A percentile compares a stretch with the other conserved stretches of the same genome.
Conservation (phyloP, 345 rosid species). For the Excoecaria agallocha region DNA sequence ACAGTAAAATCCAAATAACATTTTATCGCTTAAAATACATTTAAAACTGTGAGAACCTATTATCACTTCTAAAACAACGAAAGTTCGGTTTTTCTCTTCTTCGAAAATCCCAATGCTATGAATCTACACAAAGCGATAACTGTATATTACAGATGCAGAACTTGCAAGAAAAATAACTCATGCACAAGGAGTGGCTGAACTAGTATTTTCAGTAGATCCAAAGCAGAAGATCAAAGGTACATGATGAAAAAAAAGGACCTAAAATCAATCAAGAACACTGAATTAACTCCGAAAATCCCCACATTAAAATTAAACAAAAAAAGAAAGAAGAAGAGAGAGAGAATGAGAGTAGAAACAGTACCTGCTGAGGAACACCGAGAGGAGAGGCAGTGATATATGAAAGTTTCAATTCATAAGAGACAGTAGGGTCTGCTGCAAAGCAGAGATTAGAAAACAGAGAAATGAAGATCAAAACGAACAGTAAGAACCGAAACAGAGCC, state of each 20-base stretch:
- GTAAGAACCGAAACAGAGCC: conserved; percentile 10
- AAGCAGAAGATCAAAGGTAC: not conserved
- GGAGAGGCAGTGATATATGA: conserved; percentile 77
- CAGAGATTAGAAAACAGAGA: conserved; percentile 41
- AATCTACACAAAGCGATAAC: not conserved
- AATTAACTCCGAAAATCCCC: not conserved
- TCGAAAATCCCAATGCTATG: not conserved
- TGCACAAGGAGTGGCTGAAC: not conserved
- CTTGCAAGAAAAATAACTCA: not conserved
- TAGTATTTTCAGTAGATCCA: conserved; percentile 5
- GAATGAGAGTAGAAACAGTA: conserved; percentile 8
- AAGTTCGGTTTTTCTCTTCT: not conserved
- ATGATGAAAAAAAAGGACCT: too few relatives aligned
- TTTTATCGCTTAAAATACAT: not conserved
- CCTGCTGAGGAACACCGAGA: conserved; percentile 88
- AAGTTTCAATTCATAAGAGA: conserved; percentile 48
- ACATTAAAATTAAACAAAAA: too few relatives aligned
- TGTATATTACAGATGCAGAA: not conserved
- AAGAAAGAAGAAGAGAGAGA: conserved; percentile 38
- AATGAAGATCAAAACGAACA: conserved; percentile 34
- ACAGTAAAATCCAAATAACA: not conserved
- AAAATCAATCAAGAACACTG: not conserved
- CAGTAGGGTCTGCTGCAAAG: conserved; percentile 62
- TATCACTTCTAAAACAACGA: not conserved
- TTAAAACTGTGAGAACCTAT: not conserved